Percentiles rank a stretch among this genome's conserved stretches.
phyloP scores from a whole-genome alignment of 176 grass and related monocot genomes.

The Oryza glaberrima region DNA sequence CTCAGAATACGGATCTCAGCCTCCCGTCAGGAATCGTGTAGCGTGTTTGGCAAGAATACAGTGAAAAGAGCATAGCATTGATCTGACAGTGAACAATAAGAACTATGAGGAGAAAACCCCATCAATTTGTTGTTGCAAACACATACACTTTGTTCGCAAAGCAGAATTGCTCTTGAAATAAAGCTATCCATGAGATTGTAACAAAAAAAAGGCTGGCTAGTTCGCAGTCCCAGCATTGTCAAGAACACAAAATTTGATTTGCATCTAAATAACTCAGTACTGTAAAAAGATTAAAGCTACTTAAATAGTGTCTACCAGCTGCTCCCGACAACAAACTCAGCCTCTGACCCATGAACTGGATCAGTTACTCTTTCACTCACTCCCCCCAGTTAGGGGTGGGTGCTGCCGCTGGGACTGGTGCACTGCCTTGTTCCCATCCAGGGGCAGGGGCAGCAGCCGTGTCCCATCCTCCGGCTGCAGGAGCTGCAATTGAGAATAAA shows the following conservation, averaged over 20 bases:
- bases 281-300: conserved; percentile 42
- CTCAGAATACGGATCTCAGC: background rate
- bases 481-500: conserved; percentile 42
- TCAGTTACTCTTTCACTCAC: conserved; percentile 22
- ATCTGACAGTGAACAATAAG: background rate
- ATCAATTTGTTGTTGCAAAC: background rate
- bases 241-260: conserved; percentile 44
- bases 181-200: conserved; percentile 32
- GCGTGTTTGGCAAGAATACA: background rate
- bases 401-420: background rate
- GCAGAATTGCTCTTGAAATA: conserved; percentile 35
- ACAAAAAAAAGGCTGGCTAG: background rate
- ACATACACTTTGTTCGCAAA: conserved; percentile 31
- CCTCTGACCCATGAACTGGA: background rate
- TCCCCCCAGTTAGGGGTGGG: conserved; percentile 47
- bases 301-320: conserved; percentile 41
- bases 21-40: background rate
- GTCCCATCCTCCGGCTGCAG: conserved; percentile 60
- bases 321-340: background rate
- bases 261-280: conserved; percentile 35
- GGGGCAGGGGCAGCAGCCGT: conserved; percentile 40
- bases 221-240: conserved; percentile 25
- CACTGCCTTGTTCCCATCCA: conserved; percentile 55
- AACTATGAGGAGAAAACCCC: background rate
- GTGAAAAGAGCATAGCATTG: background rate